Conservation (phyloP, 176 grass and related monocot species). For the Eleusine indica region DNA sequence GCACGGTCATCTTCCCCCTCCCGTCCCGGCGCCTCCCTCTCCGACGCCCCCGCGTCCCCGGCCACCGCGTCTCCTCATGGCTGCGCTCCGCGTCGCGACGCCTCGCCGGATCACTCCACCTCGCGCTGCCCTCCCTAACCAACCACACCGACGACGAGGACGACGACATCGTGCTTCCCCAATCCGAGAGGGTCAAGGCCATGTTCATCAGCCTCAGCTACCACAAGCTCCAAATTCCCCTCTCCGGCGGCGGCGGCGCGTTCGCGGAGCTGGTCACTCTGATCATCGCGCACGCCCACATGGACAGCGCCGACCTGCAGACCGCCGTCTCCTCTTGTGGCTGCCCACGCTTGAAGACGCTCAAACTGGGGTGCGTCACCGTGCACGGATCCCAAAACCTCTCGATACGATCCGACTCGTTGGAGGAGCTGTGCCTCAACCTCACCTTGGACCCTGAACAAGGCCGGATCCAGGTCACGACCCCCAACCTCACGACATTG, state of each 20-base stretch:
- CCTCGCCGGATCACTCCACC: too few relatives aligned
- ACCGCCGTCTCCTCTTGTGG: background rate
- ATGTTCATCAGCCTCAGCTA: too few relatives aligned
- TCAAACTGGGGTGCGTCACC: background rate
- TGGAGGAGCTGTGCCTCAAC: background rate
- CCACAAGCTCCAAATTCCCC: background rate
- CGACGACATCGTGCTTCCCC: too few relatives aligned
- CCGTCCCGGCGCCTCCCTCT: too few relatives aligned
- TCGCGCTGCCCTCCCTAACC: too few relatives aligned
- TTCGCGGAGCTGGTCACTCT: background rate
- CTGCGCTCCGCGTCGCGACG: too few relatives aligned
- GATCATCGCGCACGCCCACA: rapidly evolving
- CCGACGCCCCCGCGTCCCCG: too few relatives aligned
- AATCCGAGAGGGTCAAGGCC: too few relatives aligned
- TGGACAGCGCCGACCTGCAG: background rate
- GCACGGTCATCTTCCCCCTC: too few relatives aligned
- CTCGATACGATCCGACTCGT: background rate
- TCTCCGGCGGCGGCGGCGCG: background rate
- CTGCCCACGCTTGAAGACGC: background rate
- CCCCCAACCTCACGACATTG: background rate
- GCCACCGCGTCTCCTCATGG: too few relatives aligned
- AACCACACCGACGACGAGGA: too few relatives aligned
- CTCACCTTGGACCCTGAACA: background rate
- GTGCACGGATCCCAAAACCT: background rate
- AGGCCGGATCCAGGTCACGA: background rate